Conservation (phyloP, 164 flowering plant genomes). For the Tetrastigma voinierianum region DNA sequence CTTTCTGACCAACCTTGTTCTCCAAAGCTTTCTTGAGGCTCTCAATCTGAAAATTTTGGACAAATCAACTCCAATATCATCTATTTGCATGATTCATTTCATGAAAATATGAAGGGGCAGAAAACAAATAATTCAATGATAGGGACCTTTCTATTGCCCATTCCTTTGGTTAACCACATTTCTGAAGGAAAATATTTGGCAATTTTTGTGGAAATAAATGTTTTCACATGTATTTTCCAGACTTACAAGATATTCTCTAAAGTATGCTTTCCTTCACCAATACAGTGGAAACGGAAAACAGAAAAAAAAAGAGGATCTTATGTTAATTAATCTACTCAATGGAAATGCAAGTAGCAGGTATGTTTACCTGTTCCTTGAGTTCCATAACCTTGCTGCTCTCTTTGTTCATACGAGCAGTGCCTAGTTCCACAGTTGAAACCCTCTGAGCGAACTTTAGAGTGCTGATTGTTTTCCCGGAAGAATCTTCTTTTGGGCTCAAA, state of each 20-base stretch:
- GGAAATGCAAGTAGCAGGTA: neutral
- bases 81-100: neutral
- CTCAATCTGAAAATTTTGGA: constrained; percentile 55
- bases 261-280: too few relatives aligned
- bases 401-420: constrained; percentile 75
- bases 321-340: neutral
- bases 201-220: too few relatives aligned
- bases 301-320: neutral
- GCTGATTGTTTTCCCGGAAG: constrained; percentile 68
- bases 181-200: too few relatives aligned
- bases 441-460: constrained; percentile 87
- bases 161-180: too few relatives aligned
- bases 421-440: constrained; percentile 84
- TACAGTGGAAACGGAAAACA: too few relatives aligned
- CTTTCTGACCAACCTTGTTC: constrained; percentile 39
- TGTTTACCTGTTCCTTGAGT: constrained; percentile 73
- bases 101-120: too few relatives aligned
- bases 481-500: constrained; percentile 82
- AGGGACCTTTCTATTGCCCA: too few relatives aligned
- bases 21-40: constrained; percentile 68
- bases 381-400: constrained; percentile 71
- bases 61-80: neutral
- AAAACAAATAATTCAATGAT: too few relatives aligned
- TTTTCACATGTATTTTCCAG: too few relatives aligned
- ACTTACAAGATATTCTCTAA: neutral